phyloP scores from a whole-genome alignment of 805 yeast species.

The Wickerhamiella qilinensis region DNA sequence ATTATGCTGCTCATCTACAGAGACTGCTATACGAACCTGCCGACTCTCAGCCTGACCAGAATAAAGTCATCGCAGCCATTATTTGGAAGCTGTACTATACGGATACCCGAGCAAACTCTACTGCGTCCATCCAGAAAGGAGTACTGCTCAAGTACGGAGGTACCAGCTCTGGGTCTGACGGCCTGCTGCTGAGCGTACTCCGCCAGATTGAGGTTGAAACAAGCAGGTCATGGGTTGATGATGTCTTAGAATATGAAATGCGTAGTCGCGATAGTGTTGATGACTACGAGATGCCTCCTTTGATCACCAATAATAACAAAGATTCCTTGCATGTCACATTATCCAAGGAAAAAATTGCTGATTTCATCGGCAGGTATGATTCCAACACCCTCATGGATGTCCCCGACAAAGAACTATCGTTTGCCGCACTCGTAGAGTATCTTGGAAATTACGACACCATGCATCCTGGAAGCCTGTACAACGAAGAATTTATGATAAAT shows the following conservation, averaged over 20 bases:
- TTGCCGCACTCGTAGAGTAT: slow-evolving; percentile 1
- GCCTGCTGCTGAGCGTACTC: slow-evolving; percentile 40
- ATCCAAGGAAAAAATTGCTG: slow-evolving; percentile 10
- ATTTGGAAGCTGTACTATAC: slow-evolving; percentile 34
- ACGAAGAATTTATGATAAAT: slow-evolving; percentile 53
- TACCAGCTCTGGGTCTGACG: slow-evolving; percentile 41
- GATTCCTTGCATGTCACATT: slow-evolving; percentile 11
- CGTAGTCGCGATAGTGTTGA: slow-evolving; percentile 29
- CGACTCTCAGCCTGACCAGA: background rate
- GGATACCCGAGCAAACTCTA: slow-evolving; percentile 33
- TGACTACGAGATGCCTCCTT: slow-evolving; percentile 22
- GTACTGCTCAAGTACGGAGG: slow-evolving; percentile 48
- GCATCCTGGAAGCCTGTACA: slow-evolving; percentile 25
- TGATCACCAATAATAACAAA: slow-evolving; percentile 6
- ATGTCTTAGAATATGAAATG: slow-evolving; percentile 53
- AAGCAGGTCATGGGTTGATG: slow-evolving; percentile 47
- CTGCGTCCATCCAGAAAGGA: slow-evolving; percentile 30
- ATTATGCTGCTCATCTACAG: slow-evolving; percentile 40
- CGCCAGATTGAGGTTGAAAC: slow-evolving; percentile 36
- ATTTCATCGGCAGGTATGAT: slow-evolving; percentile 16
- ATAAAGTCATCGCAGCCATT: slow-evolving; percentile 17
- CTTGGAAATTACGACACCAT: slow-evolving; percentile 3
- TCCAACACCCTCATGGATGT: slow-evolving; percentile 3
- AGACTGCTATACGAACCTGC: slow-evolving; percentile 29
- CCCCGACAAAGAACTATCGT: background rate